A percentile compares a stretch with the other conserved stretches of the same genome.
Conservation (phyloP, 1,139 yeast species). For the Pichia sp. region DNA sequence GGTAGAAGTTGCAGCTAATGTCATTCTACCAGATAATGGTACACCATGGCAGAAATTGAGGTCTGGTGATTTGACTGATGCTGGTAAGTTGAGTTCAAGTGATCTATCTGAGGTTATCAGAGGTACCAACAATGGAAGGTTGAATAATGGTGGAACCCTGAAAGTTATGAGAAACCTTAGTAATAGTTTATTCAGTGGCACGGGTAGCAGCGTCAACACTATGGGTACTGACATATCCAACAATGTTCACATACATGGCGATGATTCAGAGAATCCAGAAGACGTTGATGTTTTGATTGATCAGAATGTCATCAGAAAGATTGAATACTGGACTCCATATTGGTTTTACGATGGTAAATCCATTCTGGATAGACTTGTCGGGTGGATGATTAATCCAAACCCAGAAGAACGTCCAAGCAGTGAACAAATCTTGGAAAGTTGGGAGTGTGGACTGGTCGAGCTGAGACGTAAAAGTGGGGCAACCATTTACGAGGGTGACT, state of each 20-base stretch:
- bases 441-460: conserved; percentile 76
- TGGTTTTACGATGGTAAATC: conserved; percentile 71
- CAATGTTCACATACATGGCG: too few species aligned
- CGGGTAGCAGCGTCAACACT: conserved; percentile 17
- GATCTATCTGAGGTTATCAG: conserved; percentile 34
- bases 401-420: conserved; percentile 84
- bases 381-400: conserved; percentile 83
- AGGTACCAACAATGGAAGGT: neutral
- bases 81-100: conserved; percentile 76
- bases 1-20: conserved; percentile 94
- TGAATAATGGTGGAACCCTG: neutral
- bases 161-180: conserved; percentile 13
- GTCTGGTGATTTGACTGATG: conserved; percentile 93
- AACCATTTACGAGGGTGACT: conserved; percentile 92
- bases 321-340: conserved; percentile 67
- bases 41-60: conserved; percentile 94
- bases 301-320: too few species aligned
- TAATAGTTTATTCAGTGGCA: conserved; percentile 14
- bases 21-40: conserved; percentile 92
- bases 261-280: too few species aligned
- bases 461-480: conserved; percentile 88
- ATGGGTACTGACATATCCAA: conserved; percentile 10
- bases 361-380: conserved; percentile 71
- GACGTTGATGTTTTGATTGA: too few species aligned
- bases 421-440: conserved; percentile 52